Percentiles rank a stretch among this genome's conserved stretches.
phyloP scores from a whole-genome alignment of 208 protist species.

The Leishmania amazonensis region DNA sequence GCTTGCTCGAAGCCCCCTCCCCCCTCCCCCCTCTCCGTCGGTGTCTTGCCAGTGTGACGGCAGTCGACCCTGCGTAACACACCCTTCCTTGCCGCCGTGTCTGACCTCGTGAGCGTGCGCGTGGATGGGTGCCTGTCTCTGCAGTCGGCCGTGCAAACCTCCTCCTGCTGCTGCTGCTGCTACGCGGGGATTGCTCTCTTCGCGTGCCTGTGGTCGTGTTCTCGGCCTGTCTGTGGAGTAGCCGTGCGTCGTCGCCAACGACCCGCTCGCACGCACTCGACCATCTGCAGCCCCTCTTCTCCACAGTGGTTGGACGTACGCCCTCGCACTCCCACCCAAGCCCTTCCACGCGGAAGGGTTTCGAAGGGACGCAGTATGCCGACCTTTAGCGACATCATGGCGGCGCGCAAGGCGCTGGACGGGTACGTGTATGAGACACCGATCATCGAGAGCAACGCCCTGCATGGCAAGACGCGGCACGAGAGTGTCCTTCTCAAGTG shows the following conservation, averaged over 20 bases:
- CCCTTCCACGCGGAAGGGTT: neutral
- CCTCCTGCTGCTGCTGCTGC: neutral
- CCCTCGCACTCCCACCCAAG: neutral
- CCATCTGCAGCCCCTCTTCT: neutral
- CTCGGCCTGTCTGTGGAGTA: neutral
- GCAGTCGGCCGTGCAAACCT: neutral
- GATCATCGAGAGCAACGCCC: constrained; percentile 59
- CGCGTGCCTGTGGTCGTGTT: neutral
- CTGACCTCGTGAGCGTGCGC: neutral
- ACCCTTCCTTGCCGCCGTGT: neutral
- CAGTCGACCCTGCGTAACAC: neutral
- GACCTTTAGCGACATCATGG: constrained; percentile 65
- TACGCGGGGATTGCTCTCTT: neutral
- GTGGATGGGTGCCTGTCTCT: neutral
- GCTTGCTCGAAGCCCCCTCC: neutral
- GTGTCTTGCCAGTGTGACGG: neutral
- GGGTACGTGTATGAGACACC: constrained; percentile 77
- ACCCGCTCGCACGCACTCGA: neutral
- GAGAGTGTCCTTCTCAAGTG: constrained; percentile 74
- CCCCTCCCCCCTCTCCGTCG: neutral
- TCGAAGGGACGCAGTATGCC: neutral
- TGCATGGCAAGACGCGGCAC: constrained; percentile 49
- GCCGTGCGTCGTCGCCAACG: neutral
- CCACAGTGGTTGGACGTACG: neutral
- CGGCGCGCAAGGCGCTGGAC: constrained; percentile 58